These are phyloP conservation scores for Crithidia brevicula DNA, from an alignment of 208 protist genomes.

Conservation along the genomic window DNA sequence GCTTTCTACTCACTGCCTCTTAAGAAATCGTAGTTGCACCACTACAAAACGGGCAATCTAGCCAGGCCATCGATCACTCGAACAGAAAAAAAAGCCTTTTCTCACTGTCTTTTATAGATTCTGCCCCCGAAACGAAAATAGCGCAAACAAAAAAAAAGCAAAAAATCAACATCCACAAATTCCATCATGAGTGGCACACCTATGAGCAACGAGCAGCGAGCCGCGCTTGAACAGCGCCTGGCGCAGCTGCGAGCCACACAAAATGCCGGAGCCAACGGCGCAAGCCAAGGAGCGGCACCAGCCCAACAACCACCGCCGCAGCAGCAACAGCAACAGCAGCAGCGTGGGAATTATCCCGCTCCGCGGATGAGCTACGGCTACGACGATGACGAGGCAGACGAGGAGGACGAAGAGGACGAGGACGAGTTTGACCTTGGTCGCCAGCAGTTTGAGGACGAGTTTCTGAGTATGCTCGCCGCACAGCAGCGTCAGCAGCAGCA, in stretches of 20 bases:
- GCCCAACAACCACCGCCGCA: background rate
- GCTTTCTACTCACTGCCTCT: no score
- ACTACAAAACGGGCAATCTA: no score
- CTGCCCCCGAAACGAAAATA: no score
- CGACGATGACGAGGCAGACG: conserved; percentile 29
- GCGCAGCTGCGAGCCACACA: conserved; percentile 35
- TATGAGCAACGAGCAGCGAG: conserved; percentile 61
- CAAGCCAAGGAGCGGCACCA: background rate
- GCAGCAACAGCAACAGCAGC: conserved; percentile 18
- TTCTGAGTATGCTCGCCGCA: conserved; percentile 13
- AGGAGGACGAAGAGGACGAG: conserved; percentile 38
- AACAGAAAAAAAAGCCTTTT: no score
- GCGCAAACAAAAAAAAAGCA: no score
- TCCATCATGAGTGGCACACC: conserved; percentile 30
- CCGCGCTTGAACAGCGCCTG: conserved; percentile 51
- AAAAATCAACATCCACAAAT: no score
- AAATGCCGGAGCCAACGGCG: conserved; percentile 11
- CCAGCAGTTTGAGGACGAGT: conserved; percentile 38
- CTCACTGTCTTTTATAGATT: no score
- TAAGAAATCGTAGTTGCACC: no score
- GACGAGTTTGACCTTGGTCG: conserved; percentile 20
- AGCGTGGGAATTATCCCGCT: background rate
- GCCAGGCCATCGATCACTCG: no score
- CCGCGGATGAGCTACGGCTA: conserved; percentile 32
- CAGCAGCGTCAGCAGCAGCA: conserved; percentile 23